Evolutionary conservation across 495 filamentous ascomycete genomes (phyloP).

Genomic region (Aspergillus indologenus): DNA sequence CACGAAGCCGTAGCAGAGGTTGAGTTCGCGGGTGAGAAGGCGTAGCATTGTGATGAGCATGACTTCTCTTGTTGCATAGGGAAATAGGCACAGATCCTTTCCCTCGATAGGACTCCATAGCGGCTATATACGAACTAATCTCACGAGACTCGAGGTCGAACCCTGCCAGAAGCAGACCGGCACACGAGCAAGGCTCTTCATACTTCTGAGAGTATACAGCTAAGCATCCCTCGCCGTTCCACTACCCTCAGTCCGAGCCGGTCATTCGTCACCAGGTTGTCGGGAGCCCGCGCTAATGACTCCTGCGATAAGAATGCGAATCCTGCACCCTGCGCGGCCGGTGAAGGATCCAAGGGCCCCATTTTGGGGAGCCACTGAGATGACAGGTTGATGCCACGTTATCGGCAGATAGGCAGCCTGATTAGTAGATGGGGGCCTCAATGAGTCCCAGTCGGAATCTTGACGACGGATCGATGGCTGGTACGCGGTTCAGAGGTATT

Average conservation of each 20-base stretch:
- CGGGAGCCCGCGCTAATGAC: neutral
- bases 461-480: too few relatives aligned
- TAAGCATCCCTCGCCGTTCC: neutral
- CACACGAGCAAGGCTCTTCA: neutral
- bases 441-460: too few relatives aligned
- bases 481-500: too few relatives aligned
- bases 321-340: neutral
- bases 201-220: neutral
- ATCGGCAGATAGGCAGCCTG: neutral
- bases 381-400: neutral
- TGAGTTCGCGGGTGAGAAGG: neutral
- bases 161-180: neutral
- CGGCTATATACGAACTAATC: too few relatives aligned
- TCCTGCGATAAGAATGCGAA: neutral
- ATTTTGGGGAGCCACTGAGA: neutral
- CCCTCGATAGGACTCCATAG: too few relatives aligned
- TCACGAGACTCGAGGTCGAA: too few relatives aligned
- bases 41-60: neutral
- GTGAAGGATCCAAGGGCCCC: neutral
- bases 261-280: neutral
- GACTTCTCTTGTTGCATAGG: too few relatives aligned
- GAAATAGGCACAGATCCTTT: too few relatives aligned
- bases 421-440: neutral
- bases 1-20: slow-evolving; percentile 1
- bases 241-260: neutral